Conservation (phyloP, 345 rosid species). For the Sonneratia caseolaris region DNA sequence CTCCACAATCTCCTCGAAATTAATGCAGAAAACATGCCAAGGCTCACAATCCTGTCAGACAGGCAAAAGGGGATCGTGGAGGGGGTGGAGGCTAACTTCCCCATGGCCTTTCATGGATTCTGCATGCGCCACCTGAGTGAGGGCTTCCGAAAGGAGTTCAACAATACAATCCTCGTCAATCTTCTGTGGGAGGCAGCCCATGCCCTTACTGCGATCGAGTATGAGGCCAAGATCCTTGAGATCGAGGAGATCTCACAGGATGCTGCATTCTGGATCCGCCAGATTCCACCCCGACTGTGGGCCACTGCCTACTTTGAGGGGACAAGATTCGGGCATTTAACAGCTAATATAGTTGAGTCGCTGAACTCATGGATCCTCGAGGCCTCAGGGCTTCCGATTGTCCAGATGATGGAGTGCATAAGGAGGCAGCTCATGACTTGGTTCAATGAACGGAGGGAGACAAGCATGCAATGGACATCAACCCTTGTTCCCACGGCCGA, state of each 20-base stretch:
- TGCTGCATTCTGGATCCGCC: conserved; percentile 87
- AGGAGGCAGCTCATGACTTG: conserved; percentile 97
- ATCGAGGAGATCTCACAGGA: conserved; percentile 90
- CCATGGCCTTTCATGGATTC: conserved; percentile 94
- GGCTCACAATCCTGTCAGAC: conserved; percentile 88
- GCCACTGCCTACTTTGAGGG: conserved; percentile 97
- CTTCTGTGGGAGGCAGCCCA: conserved; percentile 95
- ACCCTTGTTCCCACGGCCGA: conserved; percentile 93
- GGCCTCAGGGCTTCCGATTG: conserved; percentile 93
- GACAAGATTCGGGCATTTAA: conserved; percentile 78
- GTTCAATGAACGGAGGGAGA: conserved; percentile 91
- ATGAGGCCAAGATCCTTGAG: conserved; percentile 79
- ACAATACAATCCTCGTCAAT: conserved; percentile 81
- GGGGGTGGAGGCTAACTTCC: conserved; percentile 86
- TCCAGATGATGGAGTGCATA: conserved; percentile 98
- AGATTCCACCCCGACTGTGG: conserved; percentile 91
- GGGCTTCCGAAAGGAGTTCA: conserved; percentile 89
- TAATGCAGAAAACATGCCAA: conserved; percentile 93
- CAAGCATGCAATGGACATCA: conserved; percentile 92
- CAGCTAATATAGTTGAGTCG: conserved; percentile 79
- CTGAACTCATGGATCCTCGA: conserved; percentile 81
- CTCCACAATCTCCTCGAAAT: conserved; percentile 89
- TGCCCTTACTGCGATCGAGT: conserved; percentile 80
- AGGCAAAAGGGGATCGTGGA: conserved; percentile 83
- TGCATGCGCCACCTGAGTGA: conserved; percentile 95